Evolutionary conservation across 164 flowering plant species (phyloP).

Genomic region (Berberis thunbergii): DNA sequence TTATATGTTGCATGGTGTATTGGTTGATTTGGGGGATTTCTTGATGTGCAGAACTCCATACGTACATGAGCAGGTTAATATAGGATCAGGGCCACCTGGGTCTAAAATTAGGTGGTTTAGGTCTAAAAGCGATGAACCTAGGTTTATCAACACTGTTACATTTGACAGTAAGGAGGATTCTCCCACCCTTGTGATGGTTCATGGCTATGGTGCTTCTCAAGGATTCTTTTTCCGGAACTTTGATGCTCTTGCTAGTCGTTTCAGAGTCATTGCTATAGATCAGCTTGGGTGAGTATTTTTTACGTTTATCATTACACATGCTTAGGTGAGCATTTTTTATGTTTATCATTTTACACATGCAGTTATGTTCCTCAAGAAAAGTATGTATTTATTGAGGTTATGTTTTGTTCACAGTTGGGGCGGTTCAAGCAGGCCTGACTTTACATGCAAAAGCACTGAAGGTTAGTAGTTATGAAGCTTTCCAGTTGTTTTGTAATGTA

Average conservation of each 20-base stretch:
- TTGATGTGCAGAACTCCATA: conserved; percentile 63
- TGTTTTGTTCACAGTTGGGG: too few species aligned
- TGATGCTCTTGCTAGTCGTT: conserved; percentile 75
- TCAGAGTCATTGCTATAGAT: conserved; percentile 83
- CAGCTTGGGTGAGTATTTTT: conserved; percentile 72
- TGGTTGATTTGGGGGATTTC: conserved; percentile 1
- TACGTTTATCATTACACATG: not conserved
- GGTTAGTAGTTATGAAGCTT: not conserved
- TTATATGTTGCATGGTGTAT: not conserved
- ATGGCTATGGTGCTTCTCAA: conserved; percentile 93
- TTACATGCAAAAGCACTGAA: too few species aligned
- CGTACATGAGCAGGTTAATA: conserved; percentile 69
- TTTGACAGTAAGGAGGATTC: conserved; percentile 64
- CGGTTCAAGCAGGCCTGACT: too few species aligned
- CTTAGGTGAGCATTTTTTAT: not conserved
- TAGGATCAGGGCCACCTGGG: conserved; percentile 91
- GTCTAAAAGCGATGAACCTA: not conserved
- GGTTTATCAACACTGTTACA: conserved; percentile 86
- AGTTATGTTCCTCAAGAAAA: not conserved
- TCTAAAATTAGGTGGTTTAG: conserved; percentile 52
- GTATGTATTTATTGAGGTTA: not conserved
- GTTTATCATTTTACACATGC: too few species aligned
- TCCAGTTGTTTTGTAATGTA: not conserved
- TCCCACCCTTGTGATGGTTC: conserved; percentile 95
- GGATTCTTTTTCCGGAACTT: conserved; percentile 94